Conservation (phyloP, 768 basidiomycete genomes). For the Tricholoma bakamatsutake region DNA sequence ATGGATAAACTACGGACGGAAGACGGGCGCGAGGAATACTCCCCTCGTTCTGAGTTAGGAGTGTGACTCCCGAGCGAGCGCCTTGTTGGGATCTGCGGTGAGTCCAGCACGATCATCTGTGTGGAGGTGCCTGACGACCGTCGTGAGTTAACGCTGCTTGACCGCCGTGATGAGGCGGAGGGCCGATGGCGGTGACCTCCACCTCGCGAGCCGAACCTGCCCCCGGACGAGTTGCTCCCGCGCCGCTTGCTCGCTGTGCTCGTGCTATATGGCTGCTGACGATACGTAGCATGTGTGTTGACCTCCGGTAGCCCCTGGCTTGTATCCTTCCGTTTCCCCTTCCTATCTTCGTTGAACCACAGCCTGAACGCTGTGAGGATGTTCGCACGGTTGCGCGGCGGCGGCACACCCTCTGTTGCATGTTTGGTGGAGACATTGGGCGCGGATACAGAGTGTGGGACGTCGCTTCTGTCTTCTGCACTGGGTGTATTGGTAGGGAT, state of each 20-base stretch:
- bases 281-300: constrained; percentile 23
- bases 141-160: constrained; percentile 87
- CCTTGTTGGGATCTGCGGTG: constrained; percentile 56
- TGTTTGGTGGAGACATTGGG: constrained; percentile 30
- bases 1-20: constrained; percentile 77
- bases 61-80: constrained; percentile 77
- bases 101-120: constrained; percentile 52
- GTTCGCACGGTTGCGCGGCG: constrained; percentile 66
- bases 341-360: constrained; percentile 91
- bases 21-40: constrained; percentile 73
- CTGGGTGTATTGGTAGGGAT: constrained; percentile 48
- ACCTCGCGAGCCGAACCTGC: constrained; percentile 21
- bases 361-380: constrained; percentile 79
- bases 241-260: constrained; percentile 42
- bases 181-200: constrained; percentile 59
- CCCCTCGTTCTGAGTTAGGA: constrained; percentile 82
- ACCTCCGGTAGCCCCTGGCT: constrained; percentile 12
- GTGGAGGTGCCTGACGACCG: constrained; percentile 50
- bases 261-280: constrained; percentile 18
- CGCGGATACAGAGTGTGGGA: constrained; percentile 40
- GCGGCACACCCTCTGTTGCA: constrained; percentile 17
- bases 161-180: constrained; percentile 76
- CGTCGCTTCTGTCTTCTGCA: constrained; percentile 28
- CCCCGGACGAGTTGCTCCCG: constrained; percentile 34
- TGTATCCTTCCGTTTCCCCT: constrained; percentile 73